Evolutionary conservation across 2,329 filamentous ascomycete species (phyloP).

Genomic region (Neospermospora avenae): DNA sequence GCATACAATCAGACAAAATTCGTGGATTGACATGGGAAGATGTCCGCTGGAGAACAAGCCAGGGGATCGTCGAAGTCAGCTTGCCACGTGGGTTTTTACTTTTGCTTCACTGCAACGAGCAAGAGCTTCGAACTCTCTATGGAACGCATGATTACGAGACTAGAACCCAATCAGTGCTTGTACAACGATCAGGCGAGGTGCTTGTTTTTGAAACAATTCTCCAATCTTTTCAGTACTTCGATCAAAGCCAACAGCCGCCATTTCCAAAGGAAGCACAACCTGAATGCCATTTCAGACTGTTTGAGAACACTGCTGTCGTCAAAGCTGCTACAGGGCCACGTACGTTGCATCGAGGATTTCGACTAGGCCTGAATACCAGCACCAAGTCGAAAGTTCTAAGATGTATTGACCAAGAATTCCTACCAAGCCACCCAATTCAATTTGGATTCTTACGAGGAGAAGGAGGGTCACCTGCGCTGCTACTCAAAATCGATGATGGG

Average conservation of each 20-base stretch:
- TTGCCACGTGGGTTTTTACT: constrained; percentile 75
- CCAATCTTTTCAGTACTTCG: constrained; percentile 76
- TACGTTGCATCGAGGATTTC: constrained; percentile 73
- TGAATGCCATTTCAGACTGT: constrained; percentile 70
- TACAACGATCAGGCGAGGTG: constrained; percentile 65
- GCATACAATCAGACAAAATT: constrained; percentile 66
- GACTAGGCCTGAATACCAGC: constrained; percentile 74
- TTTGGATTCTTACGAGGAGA: constrained; percentile 76
- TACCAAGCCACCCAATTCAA: constrained; percentile 64
- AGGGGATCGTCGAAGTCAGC: constrained; percentile 62
- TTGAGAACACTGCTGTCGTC: constrained; percentile 67
- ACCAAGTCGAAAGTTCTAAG: constrained; percentile 74
- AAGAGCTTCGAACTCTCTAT: constrained; percentile 77
- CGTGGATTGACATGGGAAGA: constrained; percentile 76
- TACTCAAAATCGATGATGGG: constrained; percentile 54
- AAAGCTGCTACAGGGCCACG: constrained; percentile 70
- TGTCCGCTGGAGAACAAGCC: constrained; percentile 72
- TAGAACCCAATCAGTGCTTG: constrained; percentile 70
- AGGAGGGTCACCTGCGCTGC: constrained; percentile 62
- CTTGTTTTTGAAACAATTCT: constrained; percentile 67
- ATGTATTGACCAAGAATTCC: constrained; percentile 68
- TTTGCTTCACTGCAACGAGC: constrained; percentile 65
- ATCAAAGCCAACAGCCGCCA: constrained; percentile 63
- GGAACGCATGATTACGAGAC: constrained; percentile 82
- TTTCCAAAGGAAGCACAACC: constrained; percentile 75